phyloP scores from a whole-genome alignment of 805 yeast genomes.

The Saccharomyces kudriavzevii region DNA sequence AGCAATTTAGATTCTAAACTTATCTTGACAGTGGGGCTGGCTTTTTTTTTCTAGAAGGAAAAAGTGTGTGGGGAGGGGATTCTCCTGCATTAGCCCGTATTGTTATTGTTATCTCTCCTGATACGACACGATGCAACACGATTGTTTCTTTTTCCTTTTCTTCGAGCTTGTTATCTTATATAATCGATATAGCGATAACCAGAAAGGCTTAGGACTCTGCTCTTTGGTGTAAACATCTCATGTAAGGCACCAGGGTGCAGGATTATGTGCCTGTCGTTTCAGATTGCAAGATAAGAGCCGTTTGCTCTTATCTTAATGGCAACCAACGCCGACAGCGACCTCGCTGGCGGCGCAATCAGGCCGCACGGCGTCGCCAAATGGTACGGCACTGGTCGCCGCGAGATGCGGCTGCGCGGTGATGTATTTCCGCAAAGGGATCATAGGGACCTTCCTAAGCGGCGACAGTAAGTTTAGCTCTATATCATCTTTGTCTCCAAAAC shows the following conservation, averaged over 20 bases:
- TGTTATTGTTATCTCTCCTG: too few species aligned
- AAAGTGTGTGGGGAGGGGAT: neutral
- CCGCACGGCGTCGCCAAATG: neutral
- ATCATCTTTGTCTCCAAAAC: neutral
- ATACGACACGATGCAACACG: neutral
- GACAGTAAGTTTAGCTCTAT: neutral
- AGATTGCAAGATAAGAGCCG: neutral
- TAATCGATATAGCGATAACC: too few species aligned
- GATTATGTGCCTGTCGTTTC: neutral
- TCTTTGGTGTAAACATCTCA: neutral
- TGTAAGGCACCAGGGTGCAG: neutral
- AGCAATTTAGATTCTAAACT: neutral
- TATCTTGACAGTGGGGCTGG: neutral
- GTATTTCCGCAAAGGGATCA: neutral
- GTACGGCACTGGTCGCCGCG: neutral
- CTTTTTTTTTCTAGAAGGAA: neutral
- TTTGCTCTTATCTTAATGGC: neutral
- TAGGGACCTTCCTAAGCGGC: neutral
- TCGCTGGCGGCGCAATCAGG: neutral
- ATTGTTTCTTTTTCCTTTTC: neutral
- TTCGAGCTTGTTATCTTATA: neutral
- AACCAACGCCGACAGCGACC: neutral
- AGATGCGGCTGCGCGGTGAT: neutral
- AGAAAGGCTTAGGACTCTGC: neutral
- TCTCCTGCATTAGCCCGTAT: too few species aligned